Evolutionary conservation across 306 rosid genomes (phyloP).

Genomic region (Cicer arietinum): DNA sequence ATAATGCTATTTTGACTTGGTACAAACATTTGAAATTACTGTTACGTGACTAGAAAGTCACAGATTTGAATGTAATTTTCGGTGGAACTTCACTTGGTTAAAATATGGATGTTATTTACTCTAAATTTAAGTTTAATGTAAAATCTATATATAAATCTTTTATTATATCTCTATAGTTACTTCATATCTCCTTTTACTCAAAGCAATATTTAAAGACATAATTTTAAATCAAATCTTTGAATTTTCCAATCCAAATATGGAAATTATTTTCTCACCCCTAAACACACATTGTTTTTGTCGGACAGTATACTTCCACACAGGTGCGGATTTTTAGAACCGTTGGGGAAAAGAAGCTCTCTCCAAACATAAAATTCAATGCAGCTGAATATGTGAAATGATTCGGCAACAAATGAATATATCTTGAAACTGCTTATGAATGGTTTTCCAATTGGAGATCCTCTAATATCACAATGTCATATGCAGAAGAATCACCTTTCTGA

Average conservation of each 20-base stretch:
- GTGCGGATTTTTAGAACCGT: no score
- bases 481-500: conserved; percentile 8
- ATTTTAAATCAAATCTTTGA: not conserved
- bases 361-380: not conserved
- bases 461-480: conserved; percentile 25
- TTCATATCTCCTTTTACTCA: not conserved
- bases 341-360: no score
- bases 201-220: not conserved
- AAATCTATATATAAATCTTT: not conserved
- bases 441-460: conserved; percentile 2
- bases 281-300: no score
- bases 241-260: not conserved
- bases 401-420: conserved; percentile 7
- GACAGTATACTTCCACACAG: no score
- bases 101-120: not conserved
- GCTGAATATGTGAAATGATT: not conserved
- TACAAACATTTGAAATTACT: no score
- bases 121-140: not conserved
- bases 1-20: no score
- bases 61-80: no score
- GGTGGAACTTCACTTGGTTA: not conserved
- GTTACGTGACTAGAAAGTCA: no score
- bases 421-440: conserved; percentile 9
- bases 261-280: no score
- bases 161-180: not conserved